Base-by-base conservation (phyloP, 2,329 filamentous ascomycete species). In the Aspergillus jensenii region DNA sequence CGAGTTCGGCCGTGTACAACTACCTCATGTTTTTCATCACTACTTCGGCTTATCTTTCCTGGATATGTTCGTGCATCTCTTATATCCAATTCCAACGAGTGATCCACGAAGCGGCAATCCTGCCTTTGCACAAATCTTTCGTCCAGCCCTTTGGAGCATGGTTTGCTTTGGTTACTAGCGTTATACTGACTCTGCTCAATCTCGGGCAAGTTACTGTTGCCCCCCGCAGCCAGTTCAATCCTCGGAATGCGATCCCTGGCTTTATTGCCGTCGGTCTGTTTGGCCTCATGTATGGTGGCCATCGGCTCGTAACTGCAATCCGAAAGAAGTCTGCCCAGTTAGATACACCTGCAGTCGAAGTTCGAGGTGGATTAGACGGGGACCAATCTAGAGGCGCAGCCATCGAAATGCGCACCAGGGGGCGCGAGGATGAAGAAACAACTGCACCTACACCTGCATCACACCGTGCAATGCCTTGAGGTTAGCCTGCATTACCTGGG, bases 11-110 rank as follows among this genome's bases (percentile, higher is more conserved):
- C 7, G 87, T 88, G 33, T 90, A 90, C 73, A 80, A 82, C 74
- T 91, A 87, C 85, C 78, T 91, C 43, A 80, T 90, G 63, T 88
- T 89, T 74, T 85, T 91, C 61, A 84, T 83, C 14, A 83, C 84
- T 48, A 85, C 88, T 21, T 86, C 85, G 6, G 87, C 87, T 6
- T 86, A 90, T 69, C 87, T 90, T 61, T 85, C 82, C 48, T 91
- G 88, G 87, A 77, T 84, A 7, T 82, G 84, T 64, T 88, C 89
- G 68, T 81, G 79, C 61, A 74, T 84, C 55, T 76, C 84, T 23
- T 84, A 83, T 68, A 69, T 85, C 17, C 80, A 79, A 5, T 87
- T 87, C 73, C 78, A 78, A 63, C 82, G 81, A 57, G 76, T 77
- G 5, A 68, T 67, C 56, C 55, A 66, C 3, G 65, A 63, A 2